phyloP scores from a whole-genome alignment of 441 rosid genomes.

The Biscutella laevigata region DNA sequence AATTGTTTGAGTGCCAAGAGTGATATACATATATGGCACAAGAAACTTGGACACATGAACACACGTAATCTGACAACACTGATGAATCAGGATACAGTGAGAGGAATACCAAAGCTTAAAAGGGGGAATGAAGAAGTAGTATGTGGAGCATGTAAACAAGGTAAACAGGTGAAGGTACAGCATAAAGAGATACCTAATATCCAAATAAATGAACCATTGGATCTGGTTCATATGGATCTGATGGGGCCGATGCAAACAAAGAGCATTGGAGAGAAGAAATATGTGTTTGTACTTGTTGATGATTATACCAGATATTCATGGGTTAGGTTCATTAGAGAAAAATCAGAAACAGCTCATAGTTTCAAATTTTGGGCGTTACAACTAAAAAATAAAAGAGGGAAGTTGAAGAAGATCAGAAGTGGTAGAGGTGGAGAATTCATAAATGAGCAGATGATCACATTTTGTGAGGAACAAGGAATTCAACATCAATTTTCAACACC shows the following conservation, averaged over 20 bases:
- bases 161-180: no score
- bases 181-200: no score
- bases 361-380: background rate
- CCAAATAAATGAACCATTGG: no score
- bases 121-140: no score
- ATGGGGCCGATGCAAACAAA: background rate
- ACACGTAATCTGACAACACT: no score
- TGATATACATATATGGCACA: no score
- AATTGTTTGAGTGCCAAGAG: no score
- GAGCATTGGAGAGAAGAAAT: background rate
- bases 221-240: background rate
- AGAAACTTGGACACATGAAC: no score
- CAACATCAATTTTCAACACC: background rate
- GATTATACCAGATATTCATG: background rate
- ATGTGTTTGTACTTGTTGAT: background rate
- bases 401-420: background rate
- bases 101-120: no score
- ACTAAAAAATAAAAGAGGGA: background rate
- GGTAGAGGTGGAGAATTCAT: background rate
- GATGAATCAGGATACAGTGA: no score
- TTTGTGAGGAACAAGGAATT: background rate
- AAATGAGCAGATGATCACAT: background rate
- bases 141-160: no score
- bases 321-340: background rate
- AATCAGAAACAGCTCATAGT: background rate